Evolutionary conservation across 306 rosid species (phyloP).

Genomic region (Datisca glomerata): DNA sequence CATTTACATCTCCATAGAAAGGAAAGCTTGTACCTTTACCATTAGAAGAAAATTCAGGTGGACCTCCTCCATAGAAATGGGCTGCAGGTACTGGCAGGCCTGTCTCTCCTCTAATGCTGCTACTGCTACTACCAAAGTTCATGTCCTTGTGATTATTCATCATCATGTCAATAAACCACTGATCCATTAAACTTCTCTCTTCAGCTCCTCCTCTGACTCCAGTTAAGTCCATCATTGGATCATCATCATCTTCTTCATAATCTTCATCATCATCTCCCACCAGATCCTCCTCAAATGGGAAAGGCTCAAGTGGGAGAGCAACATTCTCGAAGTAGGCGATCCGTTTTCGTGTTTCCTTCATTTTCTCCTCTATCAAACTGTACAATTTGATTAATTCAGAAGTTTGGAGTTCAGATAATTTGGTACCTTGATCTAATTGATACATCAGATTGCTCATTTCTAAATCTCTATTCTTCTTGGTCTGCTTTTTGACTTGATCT

Average conservation of each 20-base stretch:
- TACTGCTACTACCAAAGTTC: background rate
- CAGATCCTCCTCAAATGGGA: background rate
- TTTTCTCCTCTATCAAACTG: slow-evolving; percentile 9
- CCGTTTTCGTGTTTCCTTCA: background rate
- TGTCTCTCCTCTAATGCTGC: too few species aligned
- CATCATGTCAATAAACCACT: slow-evolving; percentile 17
- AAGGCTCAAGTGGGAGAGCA: background rate
- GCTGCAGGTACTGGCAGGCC: too few species aligned
- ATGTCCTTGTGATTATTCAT: background rate
- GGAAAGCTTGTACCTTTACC: too few species aligned
- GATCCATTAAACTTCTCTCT: slow-evolving; percentile 7
- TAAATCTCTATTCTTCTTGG: slow-evolving; percentile 13
- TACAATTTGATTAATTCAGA: slow-evolving; percentile 7
- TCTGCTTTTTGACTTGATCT: slow-evolving; percentile 11
- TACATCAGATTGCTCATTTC: slow-evolving; percentile 13
- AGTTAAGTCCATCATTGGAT: background rate
- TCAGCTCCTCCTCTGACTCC: background rate
- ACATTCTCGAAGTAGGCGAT: slow-evolving; percentile 5
- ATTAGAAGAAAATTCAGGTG: too few species aligned
- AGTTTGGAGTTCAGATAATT: slow-evolving; percentile 6
- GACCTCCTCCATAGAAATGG: too few species aligned
- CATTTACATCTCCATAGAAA: too few species aligned
- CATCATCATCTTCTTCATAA: background rate
- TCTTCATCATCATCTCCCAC: too few species aligned
- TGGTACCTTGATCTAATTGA: slow-evolving; percentile 14